These are phyloP conservation scores for Epichloe coenophiala DNA, from an alignment of 2,329 filamentous ascomycete genomes.

Conservation along the genomic window DNA sequence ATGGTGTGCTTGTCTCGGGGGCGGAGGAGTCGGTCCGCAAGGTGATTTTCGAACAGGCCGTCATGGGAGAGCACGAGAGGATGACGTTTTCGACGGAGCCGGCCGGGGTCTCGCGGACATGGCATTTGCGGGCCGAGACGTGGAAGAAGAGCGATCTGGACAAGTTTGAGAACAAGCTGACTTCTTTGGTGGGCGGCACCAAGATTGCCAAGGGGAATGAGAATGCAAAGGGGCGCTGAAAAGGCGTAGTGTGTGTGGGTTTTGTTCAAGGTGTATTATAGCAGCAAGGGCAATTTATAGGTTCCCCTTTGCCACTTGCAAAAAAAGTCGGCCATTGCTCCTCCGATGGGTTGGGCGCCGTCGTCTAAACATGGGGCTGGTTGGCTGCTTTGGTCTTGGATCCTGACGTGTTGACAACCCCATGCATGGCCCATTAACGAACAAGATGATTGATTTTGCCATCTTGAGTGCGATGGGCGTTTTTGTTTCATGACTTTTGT, in stretches of 20 bases:
- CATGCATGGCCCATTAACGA: too few species aligned
- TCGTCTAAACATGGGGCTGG: too few species aligned
- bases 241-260: background rate
- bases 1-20: conserved; percentile 14
- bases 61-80: conserved; percentile 24
- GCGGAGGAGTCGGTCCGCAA: conserved; percentile 20
- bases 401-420: too few species aligned
- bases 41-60: conserved; percentile 19
- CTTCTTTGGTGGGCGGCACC: conserved; percentile 15
- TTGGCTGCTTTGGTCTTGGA: too few species aligned
- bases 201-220: conserved; percentile 7
- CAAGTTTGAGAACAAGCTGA: conserved; percentile 27
- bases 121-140: conserved; percentile 24
- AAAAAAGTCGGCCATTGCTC: too few species aligned
- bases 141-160: conserved; percentile 21
- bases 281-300: too few species aligned
- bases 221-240: conserved; percentile 7
- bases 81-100: conserved; percentile 21
- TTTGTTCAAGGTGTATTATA: background rate
- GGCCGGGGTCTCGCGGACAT: conserved; percentile 20
- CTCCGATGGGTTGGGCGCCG: too few species aligned
- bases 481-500: too few species aligned
- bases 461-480: too few species aligned
- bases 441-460: too few species aligned
- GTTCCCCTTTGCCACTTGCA: too few species aligned